Percentiles rank a stretch among this genome's conserved stretches.
phyloP scores from a whole-genome alignment of 257 asterid species.

The Thymus mandschuricus region DNA sequence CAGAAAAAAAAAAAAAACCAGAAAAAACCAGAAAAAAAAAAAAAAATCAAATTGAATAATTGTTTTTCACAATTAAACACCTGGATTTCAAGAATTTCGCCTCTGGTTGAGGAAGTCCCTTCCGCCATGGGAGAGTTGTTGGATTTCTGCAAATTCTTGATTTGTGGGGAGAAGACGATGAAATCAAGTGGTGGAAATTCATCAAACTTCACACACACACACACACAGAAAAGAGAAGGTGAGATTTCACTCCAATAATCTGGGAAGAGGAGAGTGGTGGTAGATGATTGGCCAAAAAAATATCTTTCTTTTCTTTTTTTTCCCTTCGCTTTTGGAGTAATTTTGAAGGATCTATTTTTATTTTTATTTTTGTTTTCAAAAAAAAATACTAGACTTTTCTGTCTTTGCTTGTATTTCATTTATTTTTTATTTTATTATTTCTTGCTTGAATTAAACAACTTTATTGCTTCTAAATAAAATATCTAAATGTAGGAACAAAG shows the following conservation, averaged over 20 bases:
- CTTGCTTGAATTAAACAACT: too few relatives aligned
- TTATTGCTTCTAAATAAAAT: too few relatives aligned
- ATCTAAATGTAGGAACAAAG: too few relatives aligned
- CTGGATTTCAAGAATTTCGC: constrained; percentile 38
- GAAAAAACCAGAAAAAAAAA: not conserved
- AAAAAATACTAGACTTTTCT: too few relatives aligned
- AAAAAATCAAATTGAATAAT: not conserved
- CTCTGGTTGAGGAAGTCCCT: constrained; percentile 31
- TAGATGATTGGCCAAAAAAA: not conserved
- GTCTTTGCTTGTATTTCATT: too few relatives aligned
- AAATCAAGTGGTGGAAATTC: constrained; percentile 42
- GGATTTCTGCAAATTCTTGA: constrained; percentile 18
- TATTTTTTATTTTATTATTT: too few relatives aligned
- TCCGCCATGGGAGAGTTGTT: constrained; percentile 31
- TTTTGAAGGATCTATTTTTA: too few relatives aligned
- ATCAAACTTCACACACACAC: constrained; percentile 30
- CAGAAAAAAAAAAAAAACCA: not conserved
- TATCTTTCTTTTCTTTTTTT: not conserved
- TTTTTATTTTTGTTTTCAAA: too few relatives aligned
- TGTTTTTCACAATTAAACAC: not conserved
- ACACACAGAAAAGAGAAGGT: not conserved
- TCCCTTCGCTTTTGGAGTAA: too few relatives aligned
- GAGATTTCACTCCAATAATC: not conserved
- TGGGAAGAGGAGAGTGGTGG: too few relatives aligned
- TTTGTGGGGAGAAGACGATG: constrained; percentile 31